Percentiles rank a stretch among this genome's conserved stretches.
phyloP scores from a whole-genome alignment of 768 basidiomycete genomes.

The Udeniomyces megalosporus region DNA sequence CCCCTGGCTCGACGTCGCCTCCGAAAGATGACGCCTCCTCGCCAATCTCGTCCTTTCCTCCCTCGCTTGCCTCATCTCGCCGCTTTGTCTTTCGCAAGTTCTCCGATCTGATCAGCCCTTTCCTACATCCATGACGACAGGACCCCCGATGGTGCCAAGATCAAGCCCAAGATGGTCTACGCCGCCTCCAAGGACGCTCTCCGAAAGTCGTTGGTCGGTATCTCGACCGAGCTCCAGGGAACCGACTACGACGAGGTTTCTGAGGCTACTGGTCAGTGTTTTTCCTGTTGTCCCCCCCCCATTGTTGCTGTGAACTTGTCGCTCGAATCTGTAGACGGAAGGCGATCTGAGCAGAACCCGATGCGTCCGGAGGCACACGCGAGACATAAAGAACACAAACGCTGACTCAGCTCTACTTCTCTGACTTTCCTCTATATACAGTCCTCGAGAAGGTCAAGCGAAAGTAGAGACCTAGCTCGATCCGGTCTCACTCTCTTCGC shows the following conservation, averaged over 20 bases:
- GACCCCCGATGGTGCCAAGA: slow-evolving; percentile 68
- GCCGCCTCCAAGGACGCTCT: slow-evolving; percentile 75
- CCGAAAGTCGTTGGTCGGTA: slow-evolving; percentile 53
- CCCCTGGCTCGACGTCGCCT: too few relatives aligned
- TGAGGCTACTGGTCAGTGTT: slow-evolving; percentile 44
- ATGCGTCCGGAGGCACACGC: too few relatives aligned
- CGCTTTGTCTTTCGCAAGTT: background rate
- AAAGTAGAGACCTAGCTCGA: background rate
- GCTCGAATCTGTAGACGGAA: background rate
- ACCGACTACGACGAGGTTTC: slow-evolving; percentile 61
- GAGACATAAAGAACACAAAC: too few relatives aligned
- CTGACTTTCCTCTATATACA: background rate
- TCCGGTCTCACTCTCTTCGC: background rate
- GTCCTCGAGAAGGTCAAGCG: slow-evolving; percentile 25
- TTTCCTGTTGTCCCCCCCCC: background rate
- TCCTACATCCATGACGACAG: slow-evolving; percentile 32
- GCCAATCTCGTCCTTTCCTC: background rate
- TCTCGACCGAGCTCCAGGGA: slow-evolving; percentile 68
- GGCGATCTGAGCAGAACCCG: too few relatives aligned
- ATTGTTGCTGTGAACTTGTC: background rate
- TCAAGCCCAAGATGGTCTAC: slow-evolving; percentile 86
- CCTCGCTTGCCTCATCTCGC: background rate
- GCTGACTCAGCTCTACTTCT: background rate
- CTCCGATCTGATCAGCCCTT: background rate
- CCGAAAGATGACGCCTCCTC: background rate